Conservation (phyloP, 2,329 filamentous ascomycete species). For the Ramularia endophylla region DNA sequence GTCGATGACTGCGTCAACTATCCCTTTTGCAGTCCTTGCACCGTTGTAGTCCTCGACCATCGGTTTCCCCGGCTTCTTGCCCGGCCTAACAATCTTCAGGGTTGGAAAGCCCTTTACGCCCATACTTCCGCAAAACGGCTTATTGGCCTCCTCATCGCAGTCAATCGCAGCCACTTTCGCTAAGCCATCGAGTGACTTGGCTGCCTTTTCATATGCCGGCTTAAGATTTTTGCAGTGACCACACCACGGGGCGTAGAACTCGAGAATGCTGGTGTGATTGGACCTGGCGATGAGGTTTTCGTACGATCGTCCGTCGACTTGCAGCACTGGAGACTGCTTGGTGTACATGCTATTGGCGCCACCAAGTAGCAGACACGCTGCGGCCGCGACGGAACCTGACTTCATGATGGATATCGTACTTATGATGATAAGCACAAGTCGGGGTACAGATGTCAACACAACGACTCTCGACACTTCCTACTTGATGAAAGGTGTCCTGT, state of each 20-base stretch:
- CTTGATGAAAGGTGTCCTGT: conserved; percentile 3
- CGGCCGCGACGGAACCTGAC: conserved; percentile 42
- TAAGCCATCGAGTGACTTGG: conserved; percentile 79
- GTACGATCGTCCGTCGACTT: conserved; percentile 73
- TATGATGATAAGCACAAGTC: not conserved
- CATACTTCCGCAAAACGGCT: conserved; percentile 75
- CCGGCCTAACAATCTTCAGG: conserved; percentile 83
- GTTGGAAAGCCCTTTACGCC: conserved; percentile 94
- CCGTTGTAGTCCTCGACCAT: conserved; percentile 89
- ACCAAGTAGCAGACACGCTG: conserved; percentile 56
- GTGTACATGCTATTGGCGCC: conserved; percentile 70
- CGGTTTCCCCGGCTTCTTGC: conserved; percentile 73
- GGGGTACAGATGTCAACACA: too few species aligned
- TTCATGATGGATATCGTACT: conserved; percentile 13
- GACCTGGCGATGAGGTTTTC: conserved; percentile 77
- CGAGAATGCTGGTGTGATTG: conserved; percentile 61
- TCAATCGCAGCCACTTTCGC: conserved; percentile 93
- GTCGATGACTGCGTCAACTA: conserved; percentile 76
- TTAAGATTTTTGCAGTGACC: conserved; percentile 96
- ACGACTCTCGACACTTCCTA: too few species aligned
- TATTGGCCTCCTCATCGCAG: conserved; percentile 92
- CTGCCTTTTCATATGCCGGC: conserved; percentile 90
- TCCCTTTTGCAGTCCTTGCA: conserved; percentile 72
- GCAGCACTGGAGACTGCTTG: conserved; percentile 80
- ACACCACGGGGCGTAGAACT: conserved; percentile 96